phyloP scores from a whole-genome alignment of 2,329 filamentous ascomycete genomes.

The Tolypocladium amazonense region DNA sequence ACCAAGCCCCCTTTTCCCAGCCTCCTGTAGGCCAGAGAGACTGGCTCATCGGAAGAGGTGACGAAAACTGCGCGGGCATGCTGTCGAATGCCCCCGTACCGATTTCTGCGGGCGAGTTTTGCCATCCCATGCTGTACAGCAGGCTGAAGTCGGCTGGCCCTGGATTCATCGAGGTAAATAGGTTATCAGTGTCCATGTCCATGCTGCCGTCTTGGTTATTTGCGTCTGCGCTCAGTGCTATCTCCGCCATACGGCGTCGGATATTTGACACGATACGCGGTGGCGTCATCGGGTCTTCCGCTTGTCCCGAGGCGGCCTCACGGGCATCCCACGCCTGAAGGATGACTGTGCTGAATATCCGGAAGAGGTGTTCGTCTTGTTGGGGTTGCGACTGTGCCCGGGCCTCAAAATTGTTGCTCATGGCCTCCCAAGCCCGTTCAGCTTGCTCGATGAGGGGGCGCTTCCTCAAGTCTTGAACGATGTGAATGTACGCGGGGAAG shows the following conservation, averaged over 20 bases:
- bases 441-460: conserved; percentile 11
- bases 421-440: conserved; percentile 19
- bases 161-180: background rate
- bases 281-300: background rate
- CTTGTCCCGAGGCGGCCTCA: background rate
- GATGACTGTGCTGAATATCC: background rate
- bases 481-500: conserved; percentile 27
- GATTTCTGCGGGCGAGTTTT: background rate
- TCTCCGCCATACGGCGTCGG: background rate
- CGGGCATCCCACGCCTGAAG: background rate
- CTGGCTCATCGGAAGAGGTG: background rate
- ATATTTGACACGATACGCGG: background rate
- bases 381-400: background rate
- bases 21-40: background rate
- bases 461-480: conserved; percentile 21
- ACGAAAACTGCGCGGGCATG: background rate
- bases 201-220: background rate
- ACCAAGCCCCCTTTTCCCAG: background rate
- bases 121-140: background rate
- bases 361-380: background rate
- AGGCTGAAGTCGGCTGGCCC: background rate
- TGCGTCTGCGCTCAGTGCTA: background rate
- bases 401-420: conserved; percentile 19
- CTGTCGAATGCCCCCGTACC: background rate
- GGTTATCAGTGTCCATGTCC: background rate